Percentiles rank a stretch among this genome's conserved stretches.
These are phyloP conservation scores for Acidiella bohemica DNA, from an alignment of 495 filamentous ascomycete genomes.

Conservation along the genomic window DNA sequence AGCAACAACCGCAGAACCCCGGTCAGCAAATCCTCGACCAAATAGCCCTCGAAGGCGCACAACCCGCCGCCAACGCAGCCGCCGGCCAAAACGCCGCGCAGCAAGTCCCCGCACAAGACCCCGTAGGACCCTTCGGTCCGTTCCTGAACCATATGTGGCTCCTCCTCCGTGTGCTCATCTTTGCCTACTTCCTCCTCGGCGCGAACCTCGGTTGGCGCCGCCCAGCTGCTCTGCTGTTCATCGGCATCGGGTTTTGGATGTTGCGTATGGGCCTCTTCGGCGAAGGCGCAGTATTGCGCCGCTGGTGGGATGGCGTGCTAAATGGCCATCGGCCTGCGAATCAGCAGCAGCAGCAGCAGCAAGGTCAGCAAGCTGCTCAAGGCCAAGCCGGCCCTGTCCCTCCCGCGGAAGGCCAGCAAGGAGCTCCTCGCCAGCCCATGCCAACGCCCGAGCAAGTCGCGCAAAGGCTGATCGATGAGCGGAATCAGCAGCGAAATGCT, in stretches of 20 bases:
- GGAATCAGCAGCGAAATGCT: slow-evolving; percentile 30
- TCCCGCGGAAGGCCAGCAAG: slow-evolving; percentile 6
- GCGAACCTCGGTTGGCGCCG: slow-evolving; percentile 49
- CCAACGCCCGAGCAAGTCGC: slow-evolving; percentile 42
- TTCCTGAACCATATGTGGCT: slow-evolving; percentile 51
- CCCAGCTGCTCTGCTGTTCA: slow-evolving; percentile 46
- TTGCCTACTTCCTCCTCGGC: slow-evolving; percentile 67
- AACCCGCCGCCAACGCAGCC: not conserved
- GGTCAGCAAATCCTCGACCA: not conserved
- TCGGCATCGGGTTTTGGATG: slow-evolving; percentile 47
- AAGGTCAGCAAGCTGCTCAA: not conserved
- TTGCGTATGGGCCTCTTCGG: slow-evolving; percentile 50
- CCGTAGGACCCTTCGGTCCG: slow-evolving; percentile 19
- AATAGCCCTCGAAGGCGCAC: slow-evolving; percentile 1
- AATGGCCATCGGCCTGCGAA: slow-evolving; percentile 1
- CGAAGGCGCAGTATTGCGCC: slow-evolving; percentile 20
- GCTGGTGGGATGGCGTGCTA: slow-evolving; percentile 19
- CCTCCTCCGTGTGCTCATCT: slow-evolving; percentile 57
- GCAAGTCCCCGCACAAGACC: not conserved
- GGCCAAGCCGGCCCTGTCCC: slow-evolving; percentile 3
- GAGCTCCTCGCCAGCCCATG: too few species aligned
- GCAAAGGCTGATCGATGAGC: slow-evolving; percentile 40
- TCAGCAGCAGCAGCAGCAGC: not conserved
- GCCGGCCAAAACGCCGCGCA: not conserved
- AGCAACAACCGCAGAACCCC: slow-evolving; percentile 8